Percentiles rank a stretch among this genome's conserved stretches.
These are phyloP conservation scores for Lasiodiplodia citricola DNA, from an alignment of 2,329 filamentous ascomycete species.

Conservation along the genomic window DNA sequence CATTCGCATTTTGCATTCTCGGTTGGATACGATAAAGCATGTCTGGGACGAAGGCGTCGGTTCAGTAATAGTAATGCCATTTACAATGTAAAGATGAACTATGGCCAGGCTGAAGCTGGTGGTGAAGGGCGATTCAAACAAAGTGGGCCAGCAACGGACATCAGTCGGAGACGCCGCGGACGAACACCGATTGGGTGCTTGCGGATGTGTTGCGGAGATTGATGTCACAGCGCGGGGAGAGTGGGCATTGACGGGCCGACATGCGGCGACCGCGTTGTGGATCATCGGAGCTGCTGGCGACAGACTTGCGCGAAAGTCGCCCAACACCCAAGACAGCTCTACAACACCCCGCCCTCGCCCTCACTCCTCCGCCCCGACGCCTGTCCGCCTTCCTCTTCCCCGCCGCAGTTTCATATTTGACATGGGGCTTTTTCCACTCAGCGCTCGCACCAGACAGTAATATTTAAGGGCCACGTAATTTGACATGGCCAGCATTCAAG, in stretches of 20 bases:
- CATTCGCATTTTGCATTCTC: background rate
- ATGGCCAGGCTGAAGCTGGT: background rate
- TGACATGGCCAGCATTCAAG: constrained; percentile 9
- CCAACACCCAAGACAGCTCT: background rate
- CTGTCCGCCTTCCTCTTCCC: background rate
- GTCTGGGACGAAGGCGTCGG: background rate
- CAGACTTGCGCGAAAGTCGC: background rate
- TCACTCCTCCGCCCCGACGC: background rate
- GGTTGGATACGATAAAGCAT: background rate
- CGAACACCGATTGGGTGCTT: background rate
- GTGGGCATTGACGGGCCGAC: background rate
- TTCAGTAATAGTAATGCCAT: constrained; percentile 3
- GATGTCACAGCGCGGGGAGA: background rate
- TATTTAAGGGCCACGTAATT: constrained; percentile 7
- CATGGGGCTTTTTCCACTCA: background rate
- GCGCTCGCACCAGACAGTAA: background rate
- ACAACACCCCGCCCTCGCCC: constrained; percentile 1
- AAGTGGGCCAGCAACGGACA: no score
- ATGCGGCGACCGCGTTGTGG: background rate
- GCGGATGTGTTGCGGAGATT: background rate
- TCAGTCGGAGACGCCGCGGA: no score
- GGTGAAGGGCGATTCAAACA: no score
- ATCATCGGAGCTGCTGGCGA: background rate
- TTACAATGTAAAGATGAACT: background rate
- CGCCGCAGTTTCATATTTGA: background rate